Conservation (phyloP, 768 basidiomycete species). For the Udeniomyces megalosporus region DNA sequence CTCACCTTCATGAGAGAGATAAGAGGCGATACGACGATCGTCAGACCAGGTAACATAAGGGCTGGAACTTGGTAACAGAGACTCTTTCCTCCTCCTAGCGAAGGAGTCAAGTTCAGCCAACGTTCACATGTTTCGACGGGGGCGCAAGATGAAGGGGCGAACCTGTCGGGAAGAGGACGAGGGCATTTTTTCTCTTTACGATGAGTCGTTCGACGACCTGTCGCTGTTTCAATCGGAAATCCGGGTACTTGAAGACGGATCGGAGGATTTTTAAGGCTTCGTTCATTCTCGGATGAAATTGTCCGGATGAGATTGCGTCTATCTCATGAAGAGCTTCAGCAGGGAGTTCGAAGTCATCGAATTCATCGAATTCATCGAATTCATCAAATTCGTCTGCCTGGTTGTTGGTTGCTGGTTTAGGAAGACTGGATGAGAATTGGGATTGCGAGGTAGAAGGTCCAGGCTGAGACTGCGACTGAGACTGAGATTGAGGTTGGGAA, state of each 20-base stretch:
- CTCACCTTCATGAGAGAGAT: constrained; percentile 26
- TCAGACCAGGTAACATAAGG: constrained; percentile 20
- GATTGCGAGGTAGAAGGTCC: no score
- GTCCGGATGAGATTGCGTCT: neutral
- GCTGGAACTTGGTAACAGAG: constrained; percentile 28
- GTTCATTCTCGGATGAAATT: neutral
- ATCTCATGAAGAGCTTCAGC: neutral
- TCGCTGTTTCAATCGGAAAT: neutral
- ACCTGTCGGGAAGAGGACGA: constrained; percentile 32
- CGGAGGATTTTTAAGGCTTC: neutral
- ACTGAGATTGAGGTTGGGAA: no score
- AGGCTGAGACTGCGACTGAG: no score
- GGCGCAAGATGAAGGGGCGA: no score
- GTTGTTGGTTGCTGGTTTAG: no score
- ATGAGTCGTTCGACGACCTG: constrained; percentile 33
- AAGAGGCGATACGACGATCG: constrained; percentile 32
- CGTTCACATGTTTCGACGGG: no score
- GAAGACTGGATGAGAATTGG: no score
- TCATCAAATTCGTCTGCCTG: neutral
- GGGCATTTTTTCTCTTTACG: constrained; percentile 33
- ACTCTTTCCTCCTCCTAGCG: constrained; percentile 30
- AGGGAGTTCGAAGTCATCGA: neutral
- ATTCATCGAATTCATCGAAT: neutral
- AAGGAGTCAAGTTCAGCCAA: no score
- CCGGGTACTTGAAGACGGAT: neutral